These are phyloP conservation scores for Astrocystis sublimbata DNA, from an alignment of 495 filamentous ascomycete species.

Conservation along the genomic window DNA sequence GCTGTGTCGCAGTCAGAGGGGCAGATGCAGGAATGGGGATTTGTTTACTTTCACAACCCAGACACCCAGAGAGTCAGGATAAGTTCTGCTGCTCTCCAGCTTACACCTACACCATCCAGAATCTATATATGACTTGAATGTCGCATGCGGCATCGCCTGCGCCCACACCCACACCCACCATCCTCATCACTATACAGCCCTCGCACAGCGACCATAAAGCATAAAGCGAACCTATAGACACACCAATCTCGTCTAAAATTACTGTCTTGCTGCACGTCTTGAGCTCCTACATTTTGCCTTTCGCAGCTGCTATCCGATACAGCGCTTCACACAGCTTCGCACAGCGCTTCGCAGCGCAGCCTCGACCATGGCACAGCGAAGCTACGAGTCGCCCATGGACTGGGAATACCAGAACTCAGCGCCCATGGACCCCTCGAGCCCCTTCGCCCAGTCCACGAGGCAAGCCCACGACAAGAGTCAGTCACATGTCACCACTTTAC, in stretches of 20 bases:
- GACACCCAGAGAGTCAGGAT: too few species aligned
- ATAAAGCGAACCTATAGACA: background rate
- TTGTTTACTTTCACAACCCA: conserved; percentile 14
- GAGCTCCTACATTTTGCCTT: background rate
- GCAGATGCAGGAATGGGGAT: background rate
- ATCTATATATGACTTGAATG: background rate
- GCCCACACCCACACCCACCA: background rate
- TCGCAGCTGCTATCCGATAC: background rate
- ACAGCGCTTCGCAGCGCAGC: background rate
- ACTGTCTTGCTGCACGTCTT: background rate
- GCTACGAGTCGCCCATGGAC: conserved; percentile 50
- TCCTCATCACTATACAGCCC: background rate
- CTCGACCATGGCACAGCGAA: conserved; percentile 43
- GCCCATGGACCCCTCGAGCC: conserved; percentile 49
- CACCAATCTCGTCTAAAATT: background rate
- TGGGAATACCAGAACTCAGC: conserved; percentile 50
- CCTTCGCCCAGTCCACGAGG: conserved; percentile 42
- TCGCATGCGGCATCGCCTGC: background rate
- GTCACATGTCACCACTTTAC: background rate
- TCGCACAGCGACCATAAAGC: background rate
- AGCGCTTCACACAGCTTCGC: background rate
- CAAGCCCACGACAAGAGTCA: conserved; percentile 24
- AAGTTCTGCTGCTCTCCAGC: background rate
- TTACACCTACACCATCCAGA: background rate
- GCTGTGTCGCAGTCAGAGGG: background rate